Evolutionary conservation across 2,329 filamentous ascomycete genomes (phyloP), one percentile per base, ranked within the genome.

Genomic region (Fusarium dimerum): DNA sequence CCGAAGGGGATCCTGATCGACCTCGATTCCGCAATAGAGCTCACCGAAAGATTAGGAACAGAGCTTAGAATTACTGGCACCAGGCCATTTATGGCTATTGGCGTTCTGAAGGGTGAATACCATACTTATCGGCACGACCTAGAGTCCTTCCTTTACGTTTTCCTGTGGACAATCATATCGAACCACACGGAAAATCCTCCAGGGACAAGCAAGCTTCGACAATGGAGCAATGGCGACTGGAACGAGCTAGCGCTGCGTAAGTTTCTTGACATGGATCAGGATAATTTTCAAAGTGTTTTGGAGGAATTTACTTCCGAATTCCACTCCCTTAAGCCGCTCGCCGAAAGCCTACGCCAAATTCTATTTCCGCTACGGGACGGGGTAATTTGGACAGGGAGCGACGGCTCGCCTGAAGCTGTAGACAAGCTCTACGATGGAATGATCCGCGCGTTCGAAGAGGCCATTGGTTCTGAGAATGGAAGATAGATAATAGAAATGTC

Each of bases 91-190:
- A 66, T 68, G 57, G 63, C 65, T 6, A 63, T 69, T 32, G 60
- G 53, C 5, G 32, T 66, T 8, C 45, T 63, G 2, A 45, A 20
- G 1, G 13, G 45, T 1, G 46, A 54, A 3, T 12, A 11, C 0
- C 57, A 55, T 9, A 66, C 59, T 2, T 67, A 65, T 32, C 55
- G 61, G 1, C 62, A 68, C 9, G 66, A 68, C 12, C 54, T 69
- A 0, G 66, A 69, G 43, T 62, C 66, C 1, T 68, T 69, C 30
- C 29, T 69, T 5, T 69, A 67, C 16, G 57, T 64, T 3, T 52
- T 67, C 1, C 4, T 68, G 3, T 61, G 55, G 54, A 48, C 46
- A 6, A 49, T 41, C 8, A 43, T 49, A n/a, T n/a, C n/a, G n/a
- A n/a, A n/a, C n/a, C n/a, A n/a, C n/a, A n/a, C n/a, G n/a, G n/a